phyloP scores from a whole-genome alignment of 305 asterid species.

The Stenogyne calaminthoides region DNA sequence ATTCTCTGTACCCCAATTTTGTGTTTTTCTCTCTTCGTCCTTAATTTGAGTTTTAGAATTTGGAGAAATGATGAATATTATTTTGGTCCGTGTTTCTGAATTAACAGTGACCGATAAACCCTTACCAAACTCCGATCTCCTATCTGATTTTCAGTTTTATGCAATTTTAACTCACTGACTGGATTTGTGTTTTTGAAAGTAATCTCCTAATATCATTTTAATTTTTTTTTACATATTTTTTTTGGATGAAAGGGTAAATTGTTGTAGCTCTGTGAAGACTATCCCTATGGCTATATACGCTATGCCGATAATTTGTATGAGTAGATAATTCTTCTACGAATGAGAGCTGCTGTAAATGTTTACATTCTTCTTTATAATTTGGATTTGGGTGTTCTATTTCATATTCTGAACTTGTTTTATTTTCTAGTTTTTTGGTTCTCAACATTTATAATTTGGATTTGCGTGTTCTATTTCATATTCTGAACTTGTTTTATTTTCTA shows the following conservation, averaged over 20 bases:
- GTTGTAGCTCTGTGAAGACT: constrained; percentile 45
- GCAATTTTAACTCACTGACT: accelerated
- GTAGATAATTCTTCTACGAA: constrained; percentile 24
- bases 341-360: constrained; percentile 37
- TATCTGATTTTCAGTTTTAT: neutral
- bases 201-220: too few species aligned
- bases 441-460: too few species aligned
- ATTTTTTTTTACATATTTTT: neutral
- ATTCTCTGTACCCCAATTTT: neutral
- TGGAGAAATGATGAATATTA: constrained; percentile 56
- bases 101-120: constrained; percentile 49
- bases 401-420: neutral
- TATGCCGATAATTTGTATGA: constrained; percentile 46
- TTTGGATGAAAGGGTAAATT: neutral
- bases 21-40: neutral
- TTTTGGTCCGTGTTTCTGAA: constrained; percentile 95
- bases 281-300: constrained; percentile 64
- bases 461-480: neutral
- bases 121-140: constrained; percentile 44
- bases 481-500: neutral
- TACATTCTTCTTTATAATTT: neutral
- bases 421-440: neutral
- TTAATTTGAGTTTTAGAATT: neutral
- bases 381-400: neutral
- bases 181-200: neutral